Conservation (phyloP, 352 stramenopile genomes). For the Globisporangium cederbergense region DNA sequence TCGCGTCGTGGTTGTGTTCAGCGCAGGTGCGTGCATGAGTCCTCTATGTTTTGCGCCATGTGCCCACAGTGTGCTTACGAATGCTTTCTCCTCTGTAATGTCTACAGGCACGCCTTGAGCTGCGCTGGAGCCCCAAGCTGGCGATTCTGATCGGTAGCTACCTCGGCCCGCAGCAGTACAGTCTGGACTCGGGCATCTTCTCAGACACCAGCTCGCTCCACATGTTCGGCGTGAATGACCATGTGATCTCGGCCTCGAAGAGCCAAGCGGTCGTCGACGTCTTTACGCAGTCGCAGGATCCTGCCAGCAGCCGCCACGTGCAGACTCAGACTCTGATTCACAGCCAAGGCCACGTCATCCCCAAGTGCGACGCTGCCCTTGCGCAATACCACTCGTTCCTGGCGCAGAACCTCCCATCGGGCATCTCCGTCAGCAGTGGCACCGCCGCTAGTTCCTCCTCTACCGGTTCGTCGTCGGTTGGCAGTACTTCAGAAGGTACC, state of each 20-base stretch:
- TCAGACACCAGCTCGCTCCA: constrained; percentile 62
- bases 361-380: constrained; percentile 60
- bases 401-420: constrained; percentile 19
- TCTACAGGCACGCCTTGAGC: constrained; percentile 38
- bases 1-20: constrained; percentile 81
- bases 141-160: constrained; percentile 80
- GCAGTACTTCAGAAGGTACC: constrained; percentile 9
- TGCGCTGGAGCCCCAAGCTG: constrained; percentile 67
- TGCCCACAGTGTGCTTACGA: no score
- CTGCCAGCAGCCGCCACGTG: constrained; percentile 25
- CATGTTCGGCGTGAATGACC: constrained; percentile 76
- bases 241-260: constrained; percentile 71
- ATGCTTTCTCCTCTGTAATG: neutral
- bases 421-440: constrained; percentile 10
- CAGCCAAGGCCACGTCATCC: constrained; percentile 75
- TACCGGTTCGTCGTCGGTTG: constrained; percentile 2
- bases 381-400: constrained; percentile 56
- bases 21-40: constrained; percentile 31
- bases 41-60: neutral
- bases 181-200: constrained; percentile 44
- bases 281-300: constrained; percentile 37
- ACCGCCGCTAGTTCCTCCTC: constrained; percentile 3
- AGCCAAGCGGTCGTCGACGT: constrained; percentile 64
- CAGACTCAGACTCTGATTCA: constrained; percentile 62
- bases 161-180: constrained; percentile 53